Evolutionary conservation across 768 basidiomycete species (phyloP).

Genomic region (Lentinula guzmanii): DNA sequence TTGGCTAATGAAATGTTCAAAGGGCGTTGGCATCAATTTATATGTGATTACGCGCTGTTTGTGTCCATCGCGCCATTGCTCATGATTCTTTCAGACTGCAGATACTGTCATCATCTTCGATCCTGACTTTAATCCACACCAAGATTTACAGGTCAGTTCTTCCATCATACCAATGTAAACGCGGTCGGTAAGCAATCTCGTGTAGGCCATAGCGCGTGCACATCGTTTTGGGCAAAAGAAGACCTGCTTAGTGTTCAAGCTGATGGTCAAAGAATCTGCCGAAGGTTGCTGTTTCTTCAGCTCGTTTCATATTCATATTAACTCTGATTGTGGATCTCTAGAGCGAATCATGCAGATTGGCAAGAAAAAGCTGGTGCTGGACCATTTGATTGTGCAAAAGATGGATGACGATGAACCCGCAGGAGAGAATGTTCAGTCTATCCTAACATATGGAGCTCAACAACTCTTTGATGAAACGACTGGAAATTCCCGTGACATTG

Average conservation of each 20-base stretch:
- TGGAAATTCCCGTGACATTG: slow-evolving; percentile 56
- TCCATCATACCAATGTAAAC: background rate
- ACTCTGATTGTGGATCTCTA: slow-evolving; percentile 22
- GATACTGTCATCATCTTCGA: slow-evolving; percentile 94
- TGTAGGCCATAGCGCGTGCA: slow-evolving; percentile 87
- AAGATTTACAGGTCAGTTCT: slow-evolving; percentile 81
- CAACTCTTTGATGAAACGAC: slow-evolving; percentile 70
- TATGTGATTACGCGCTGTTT: slow-evolving; percentile 25
- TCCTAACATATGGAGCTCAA: slow-evolving; percentile 85
- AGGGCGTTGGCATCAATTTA: slow-evolving; percentile 89
- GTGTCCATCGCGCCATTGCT: slow-evolving; percentile 29
- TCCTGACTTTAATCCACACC: slow-evolving; percentile 98
- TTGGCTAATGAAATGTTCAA: background rate
- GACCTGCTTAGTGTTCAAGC: slow-evolving; percentile 89
- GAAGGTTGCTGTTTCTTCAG: slow-evolving; percentile 48
- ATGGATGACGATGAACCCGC: slow-evolving; percentile 82
- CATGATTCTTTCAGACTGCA: slow-evolving; percentile 55
- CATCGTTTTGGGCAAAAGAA: slow-evolving; percentile 96
- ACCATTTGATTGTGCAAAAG: slow-evolving; percentile 94
- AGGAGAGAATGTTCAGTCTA: slow-evolving; percentile 79
- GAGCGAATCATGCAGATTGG: slow-evolving; percentile 89
- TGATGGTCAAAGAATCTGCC: slow-evolving; percentile 93
- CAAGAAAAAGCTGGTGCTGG: slow-evolving; percentile 93
- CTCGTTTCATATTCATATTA: background rate
- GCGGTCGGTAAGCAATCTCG: background rate